Evolutionary conservation across 192 early-diverging fungal species (phyloP).

Genomic region (Coemansia reversa): DNA sequence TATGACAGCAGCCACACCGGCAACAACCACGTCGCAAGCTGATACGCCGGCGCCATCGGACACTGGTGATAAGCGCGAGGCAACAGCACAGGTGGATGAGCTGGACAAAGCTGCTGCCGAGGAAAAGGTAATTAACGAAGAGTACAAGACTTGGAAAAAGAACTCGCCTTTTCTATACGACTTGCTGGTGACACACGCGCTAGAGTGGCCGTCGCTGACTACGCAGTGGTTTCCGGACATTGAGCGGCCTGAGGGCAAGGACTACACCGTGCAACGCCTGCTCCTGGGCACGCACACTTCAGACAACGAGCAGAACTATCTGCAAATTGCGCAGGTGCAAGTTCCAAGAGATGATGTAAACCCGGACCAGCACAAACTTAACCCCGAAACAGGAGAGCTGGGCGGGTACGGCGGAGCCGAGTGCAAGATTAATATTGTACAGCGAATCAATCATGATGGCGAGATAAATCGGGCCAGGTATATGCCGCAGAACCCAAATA

Average conservation of each 20-base stretch:
- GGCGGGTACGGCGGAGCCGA: constrained; percentile 81
- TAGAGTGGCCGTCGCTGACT: constrained; percentile 98
- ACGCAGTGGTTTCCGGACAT: constrained; percentile 97
- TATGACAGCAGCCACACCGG: constrained; percentile 31
- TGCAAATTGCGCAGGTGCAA: constrained; percentile 93
- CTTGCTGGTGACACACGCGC: constrained; percentile 94
- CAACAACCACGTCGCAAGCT: constrained; percentile 45
- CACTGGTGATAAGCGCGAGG: constrained; percentile 22
- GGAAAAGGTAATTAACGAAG: constrained; percentile 92
- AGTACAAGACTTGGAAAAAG: constrained; percentile 99
- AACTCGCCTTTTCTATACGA: constrained; percentile 99
- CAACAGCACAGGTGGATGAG: constrained; percentile 35
- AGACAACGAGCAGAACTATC: constrained; percentile 92
- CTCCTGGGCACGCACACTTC: constrained; percentile 96
- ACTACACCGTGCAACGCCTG: constrained; percentile 86
- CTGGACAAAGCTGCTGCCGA: constrained; percentile 52
- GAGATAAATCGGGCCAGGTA: constrained; percentile 99
- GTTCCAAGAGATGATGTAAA: constrained; percentile 69
- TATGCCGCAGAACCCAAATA: constrained; percentile 92
- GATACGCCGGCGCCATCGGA: constrained; percentile 49
- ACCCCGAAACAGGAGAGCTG: constrained; percentile 74
- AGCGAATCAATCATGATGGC: constrained; percentile 95
- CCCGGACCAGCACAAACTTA: constrained; percentile 64
- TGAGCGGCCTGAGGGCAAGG: constrained; percentile 86
- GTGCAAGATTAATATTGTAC: constrained; percentile 81